Evolutionary conservation across 1,284 basidiomycete genomes (phyloP).

Genomic region (Fomitopsis pinicola): DNA sequence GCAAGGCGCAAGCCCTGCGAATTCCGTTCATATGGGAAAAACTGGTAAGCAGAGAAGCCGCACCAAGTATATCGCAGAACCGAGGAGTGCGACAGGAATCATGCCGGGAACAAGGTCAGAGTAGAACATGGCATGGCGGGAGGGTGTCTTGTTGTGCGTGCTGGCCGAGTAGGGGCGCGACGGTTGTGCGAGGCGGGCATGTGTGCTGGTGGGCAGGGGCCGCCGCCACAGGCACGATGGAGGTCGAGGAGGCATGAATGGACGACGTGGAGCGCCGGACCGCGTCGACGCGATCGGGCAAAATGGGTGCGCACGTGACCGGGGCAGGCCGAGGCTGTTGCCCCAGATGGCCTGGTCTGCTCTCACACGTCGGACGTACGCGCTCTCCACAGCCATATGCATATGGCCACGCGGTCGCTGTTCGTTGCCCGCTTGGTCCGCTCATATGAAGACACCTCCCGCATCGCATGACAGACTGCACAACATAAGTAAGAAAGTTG

Average conservation of each 20-base stretch:
- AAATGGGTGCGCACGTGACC: background rate
- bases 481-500: background rate
- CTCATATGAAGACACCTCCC: background rate
- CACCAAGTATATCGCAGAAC: conserved; percentile 74
- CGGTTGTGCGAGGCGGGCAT: background rate
- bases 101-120: conserved; percentile 65
- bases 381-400: background rate
- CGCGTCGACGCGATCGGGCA: background rate
- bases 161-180: conserved; percentile 1
- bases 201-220: background rate
- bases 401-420: background rate
- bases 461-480: background rate
- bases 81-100: conserved; percentile 71
- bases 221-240: background rate
- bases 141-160: conserved; percentile 23
- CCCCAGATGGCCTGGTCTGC: background rate
- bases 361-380: background rate
- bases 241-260: background rate
- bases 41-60: conserved; percentile 20
- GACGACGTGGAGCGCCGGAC: background rate
- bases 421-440: background rate
- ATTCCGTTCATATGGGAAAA: conserved; percentile 2
- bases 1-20: conserved; percentile 58
- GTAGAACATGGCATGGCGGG: conserved; percentile 62
- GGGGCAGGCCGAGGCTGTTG: background rate